A percentile compares a stretch with the other conserved stretches of the same genome.
Conservation (phyloP, 345 rosid species). For the Sonneratia alba region DNA sequence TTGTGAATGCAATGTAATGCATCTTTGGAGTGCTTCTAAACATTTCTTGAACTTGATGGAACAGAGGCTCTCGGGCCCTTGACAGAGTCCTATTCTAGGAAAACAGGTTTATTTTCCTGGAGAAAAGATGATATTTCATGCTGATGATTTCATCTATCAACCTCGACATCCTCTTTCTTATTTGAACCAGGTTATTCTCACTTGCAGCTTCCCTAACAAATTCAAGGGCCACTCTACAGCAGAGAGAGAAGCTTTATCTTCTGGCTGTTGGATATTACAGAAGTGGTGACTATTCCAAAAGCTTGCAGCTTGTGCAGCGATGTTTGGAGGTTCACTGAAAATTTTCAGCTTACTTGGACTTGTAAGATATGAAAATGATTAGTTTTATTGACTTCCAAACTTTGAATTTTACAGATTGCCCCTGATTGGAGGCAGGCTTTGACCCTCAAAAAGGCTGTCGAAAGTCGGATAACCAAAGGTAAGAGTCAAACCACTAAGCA, state of each 20-base stretch:
- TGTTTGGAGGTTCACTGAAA: constrained; percentile 47
- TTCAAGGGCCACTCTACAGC: constrained; percentile 29
- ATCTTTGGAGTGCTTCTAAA: background rate
- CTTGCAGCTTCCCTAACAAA: constrained; percentile 35
- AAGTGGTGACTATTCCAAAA: constrained; percentile 55
- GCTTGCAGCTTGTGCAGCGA: constrained; percentile 59
- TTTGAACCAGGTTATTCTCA: background rate
- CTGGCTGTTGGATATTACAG: constrained; percentile 74
- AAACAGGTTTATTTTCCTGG: background rate
- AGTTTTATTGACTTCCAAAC: background rate
- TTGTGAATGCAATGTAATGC: background rate
- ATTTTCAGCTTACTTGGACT: background rate
- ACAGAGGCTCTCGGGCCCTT: background rate
- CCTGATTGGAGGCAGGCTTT: constrained; percentile 80
- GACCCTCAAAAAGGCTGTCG: constrained; percentile 45
- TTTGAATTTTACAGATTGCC: constrained; percentile 33
- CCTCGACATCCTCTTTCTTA: background rate
- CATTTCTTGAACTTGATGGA: background rate
- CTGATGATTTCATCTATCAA: background rate
- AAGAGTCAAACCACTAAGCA: background rate
- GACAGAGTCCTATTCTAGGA: background rate
- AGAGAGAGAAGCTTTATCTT: constrained; percentile 74
- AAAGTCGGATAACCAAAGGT: constrained; percentile 62
- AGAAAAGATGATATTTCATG: background rate
- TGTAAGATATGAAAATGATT: background rate